phyloP scores from a whole-genome alignment of 2,329 filamentous ascomycete species.

The Botrytis elliptica region DNA sequence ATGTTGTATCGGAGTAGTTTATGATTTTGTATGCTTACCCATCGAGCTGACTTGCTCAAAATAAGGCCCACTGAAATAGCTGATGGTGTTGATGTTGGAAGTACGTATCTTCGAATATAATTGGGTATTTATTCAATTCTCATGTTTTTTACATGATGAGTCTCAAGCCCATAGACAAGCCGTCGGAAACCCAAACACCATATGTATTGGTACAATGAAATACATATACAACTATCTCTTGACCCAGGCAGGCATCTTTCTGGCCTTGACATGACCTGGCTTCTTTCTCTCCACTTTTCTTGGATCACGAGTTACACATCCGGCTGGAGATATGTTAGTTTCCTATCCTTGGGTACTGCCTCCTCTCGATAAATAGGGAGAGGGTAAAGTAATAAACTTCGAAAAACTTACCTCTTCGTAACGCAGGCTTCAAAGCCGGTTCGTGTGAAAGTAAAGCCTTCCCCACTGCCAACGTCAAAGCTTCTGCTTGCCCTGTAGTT shows the following conservation, averaged over 20 bases:
- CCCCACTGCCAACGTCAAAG: conserved; percentile 83
- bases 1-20: neutral
- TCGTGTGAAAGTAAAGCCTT: conserved; percentile 89
- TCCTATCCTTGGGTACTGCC: neutral
- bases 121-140: conserved; percentile 1
- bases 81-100: neutral
- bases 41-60: neutral
- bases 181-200: neutral
- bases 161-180: neutral
- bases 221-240: conserved; percentile 54
- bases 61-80: neutral
- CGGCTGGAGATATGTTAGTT: conserved; percentile 59
- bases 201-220: conserved; percentile 34
- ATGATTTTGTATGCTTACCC: neutral
- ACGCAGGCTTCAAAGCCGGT: conserved; percentile 80
- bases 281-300: conserved; percentile 98
- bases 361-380: conserved; percentile 16
- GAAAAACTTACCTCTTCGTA: conserved; percentile 78
- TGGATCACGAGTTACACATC: conserved; percentile 85
- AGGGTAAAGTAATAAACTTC: neutral
- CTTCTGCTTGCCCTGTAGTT: conserved; percentile 92
- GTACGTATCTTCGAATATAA: neutral
- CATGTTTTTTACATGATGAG: neutral
- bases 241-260: conserved; percentile 98
- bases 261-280: conserved; percentile 89